phyloP scores from a whole-genome alignment of 805 yeast genomes.

The Yamadazyma sp. region DNA sequence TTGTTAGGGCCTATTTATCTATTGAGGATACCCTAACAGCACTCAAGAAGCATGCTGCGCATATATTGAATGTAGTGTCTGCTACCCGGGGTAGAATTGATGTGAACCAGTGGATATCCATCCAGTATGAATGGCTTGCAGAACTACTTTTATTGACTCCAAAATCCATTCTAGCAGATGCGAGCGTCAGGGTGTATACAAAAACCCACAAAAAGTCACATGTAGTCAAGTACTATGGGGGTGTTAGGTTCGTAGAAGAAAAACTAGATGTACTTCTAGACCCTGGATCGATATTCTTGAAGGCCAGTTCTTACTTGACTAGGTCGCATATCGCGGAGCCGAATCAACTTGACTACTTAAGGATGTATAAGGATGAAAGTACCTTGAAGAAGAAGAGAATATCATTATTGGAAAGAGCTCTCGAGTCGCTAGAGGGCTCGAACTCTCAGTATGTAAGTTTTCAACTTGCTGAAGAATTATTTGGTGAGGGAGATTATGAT shows the following conservation, averaged over 20 bases:
- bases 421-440: neutral
- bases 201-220: conserved; percentile 16
- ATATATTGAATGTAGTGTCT: conserved; percentile 48
- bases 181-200: conserved; percentile 15
- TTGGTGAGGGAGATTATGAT: conserved; percentile 11
- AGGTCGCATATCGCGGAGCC: neutral
- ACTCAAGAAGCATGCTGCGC: conserved; percentile 62
- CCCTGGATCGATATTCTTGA: conserved; percentile 29
- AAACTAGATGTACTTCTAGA: conserved; percentile 26
- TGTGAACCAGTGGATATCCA: conserved; percentile 50
- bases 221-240: conserved; percentile 30
- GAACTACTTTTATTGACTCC: conserved; percentile 55
- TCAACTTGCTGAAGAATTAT: conserved; percentile 39
- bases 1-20: conserved; percentile 59
- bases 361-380: neutral
- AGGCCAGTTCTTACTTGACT: conserved; percentile 4
- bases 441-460: conserved; percentile 7
- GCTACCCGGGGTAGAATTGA: conserved; percentile 10
- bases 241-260: conserved; percentile 28
- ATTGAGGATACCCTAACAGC: conserved; percentile 59
- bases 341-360: conserved; percentile 13
- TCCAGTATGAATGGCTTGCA: conserved; percentile 68
- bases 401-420: conserved; percentile 10
- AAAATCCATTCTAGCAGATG: conserved; percentile 26
- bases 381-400: conserved; percentile 6